A percentile compares a stretch with the other conserved stretches of the same genome.
Conservation (phyloP, 768 basidiomycete genomes). For the Calocybe cyanea region DNA sequence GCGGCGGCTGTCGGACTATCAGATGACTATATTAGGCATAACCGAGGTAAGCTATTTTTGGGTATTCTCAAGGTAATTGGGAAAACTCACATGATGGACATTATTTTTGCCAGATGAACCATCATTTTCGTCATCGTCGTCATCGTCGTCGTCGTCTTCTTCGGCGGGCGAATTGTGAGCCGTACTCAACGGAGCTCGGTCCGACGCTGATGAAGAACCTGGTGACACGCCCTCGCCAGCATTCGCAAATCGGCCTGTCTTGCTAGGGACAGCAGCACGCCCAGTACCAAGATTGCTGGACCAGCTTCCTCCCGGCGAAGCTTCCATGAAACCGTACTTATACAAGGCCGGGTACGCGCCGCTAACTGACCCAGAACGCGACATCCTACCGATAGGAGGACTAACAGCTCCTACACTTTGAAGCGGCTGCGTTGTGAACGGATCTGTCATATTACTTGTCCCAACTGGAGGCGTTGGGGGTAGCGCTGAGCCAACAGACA, state of each 20-base stretch:
- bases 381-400: constrained; percentile 48
- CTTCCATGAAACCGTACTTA: constrained; percentile 30
- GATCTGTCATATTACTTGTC: constrained; percentile 14
- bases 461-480: constrained; percentile 15
- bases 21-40: constrained; percentile 27
- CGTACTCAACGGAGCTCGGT: constrained; percentile 19
- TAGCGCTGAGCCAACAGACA: constrained; percentile 34
- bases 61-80: neutral
- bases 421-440: constrained; percentile 15
- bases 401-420: constrained; percentile 23
- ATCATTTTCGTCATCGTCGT: constrained; percentile 33
- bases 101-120: constrained; percentile 19
- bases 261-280: constrained; percentile 9
- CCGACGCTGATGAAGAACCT: constrained; percentile 21
- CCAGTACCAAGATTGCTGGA: constrained; percentile 10
- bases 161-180: constrained; percentile 32
- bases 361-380: constrained; percentile 54
- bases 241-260: constrained; percentile 15
- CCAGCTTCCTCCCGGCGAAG: constrained; percentile 25
- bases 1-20: constrained; percentile 28
- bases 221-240: constrained; percentile 19
- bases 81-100: constrained; percentile 11
- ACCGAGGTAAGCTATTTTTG: constrained; percentile 1
- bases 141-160: constrained; percentile 48
- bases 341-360: constrained; percentile 38